phyloP scores from a whole-genome alignment of 257 asterid species.

The Mentha longifolia region DNA sequence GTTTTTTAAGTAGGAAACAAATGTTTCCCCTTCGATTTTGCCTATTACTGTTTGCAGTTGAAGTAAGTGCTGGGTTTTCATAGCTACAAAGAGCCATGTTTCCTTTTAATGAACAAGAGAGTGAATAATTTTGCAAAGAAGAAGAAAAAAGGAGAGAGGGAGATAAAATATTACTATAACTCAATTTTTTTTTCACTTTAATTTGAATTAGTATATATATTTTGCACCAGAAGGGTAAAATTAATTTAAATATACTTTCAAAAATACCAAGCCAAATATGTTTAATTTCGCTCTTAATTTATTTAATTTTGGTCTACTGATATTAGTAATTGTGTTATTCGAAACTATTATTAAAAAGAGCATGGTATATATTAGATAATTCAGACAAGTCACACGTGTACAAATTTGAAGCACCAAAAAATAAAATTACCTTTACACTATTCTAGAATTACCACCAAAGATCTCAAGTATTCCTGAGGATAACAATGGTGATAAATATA shows the following conservation, averaged over 20 bases:
- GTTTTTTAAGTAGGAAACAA: neutral
- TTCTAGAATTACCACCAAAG: conserved; percentile 27
- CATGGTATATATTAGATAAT: neutral
- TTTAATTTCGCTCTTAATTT: too few relatives aligned
- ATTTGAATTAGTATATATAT: too few relatives aligned
- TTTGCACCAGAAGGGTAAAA: neutral
- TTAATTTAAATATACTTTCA: neutral
- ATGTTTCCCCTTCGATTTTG: neutral
- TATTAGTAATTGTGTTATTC: neutral
- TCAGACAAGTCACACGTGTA: neutral
- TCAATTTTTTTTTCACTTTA: too few relatives aligned
- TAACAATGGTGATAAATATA: neutral
- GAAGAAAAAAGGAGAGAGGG: too few relatives aligned
- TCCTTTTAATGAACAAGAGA: neutral
- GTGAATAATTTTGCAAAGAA: neutral
- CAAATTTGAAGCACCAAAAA: too few relatives aligned
- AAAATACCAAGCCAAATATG: neutral
- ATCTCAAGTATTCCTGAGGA: conserved; percentile 23
- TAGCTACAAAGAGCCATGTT: conserved; percentile 32
- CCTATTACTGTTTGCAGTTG: conserved; percentile 22
- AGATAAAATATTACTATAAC: too few relatives aligned
- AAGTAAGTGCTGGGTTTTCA: neutral
- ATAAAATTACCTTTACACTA: neutral
- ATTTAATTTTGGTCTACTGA: too few relatives aligned
- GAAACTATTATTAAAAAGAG: too few relatives aligned